These are phyloP conservation scores for Acmispon strigosus DNA, from an alignment of 306 rosid genomes.

Conservation along the genomic window DNA sequence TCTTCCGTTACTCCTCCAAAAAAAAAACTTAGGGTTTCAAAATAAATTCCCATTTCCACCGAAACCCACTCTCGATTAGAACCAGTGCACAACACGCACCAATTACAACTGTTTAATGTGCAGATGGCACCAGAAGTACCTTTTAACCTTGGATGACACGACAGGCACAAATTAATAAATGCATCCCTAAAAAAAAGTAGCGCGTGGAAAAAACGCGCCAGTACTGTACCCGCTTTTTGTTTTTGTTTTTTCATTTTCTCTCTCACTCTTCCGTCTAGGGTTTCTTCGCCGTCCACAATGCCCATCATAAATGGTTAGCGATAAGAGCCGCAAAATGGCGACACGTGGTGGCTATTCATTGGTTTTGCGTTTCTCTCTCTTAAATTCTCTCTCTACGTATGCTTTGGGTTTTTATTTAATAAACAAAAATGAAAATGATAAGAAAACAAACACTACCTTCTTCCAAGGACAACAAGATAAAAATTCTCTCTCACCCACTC, in stretches of 20 bases:
- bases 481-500: conserved; percentile 28
- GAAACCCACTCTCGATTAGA: conserved; percentile 11
- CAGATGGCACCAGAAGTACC: conserved; percentile 50
- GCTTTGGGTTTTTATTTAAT: conserved; percentile 27
- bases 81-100: conserved; percentile 37
- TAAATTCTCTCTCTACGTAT: conserved; percentile 20
- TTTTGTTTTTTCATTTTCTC: too few species aligned
- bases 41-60: not conserved
- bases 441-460: conserved; percentile 23
- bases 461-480: conserved; percentile 41
- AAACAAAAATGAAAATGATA: not conserved
- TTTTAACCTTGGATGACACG: conserved; percentile 58
- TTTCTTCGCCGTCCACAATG: conserved; percentile 41
- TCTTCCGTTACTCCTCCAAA: conserved; percentile 24
- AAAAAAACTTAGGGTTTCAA: conserved; percentile 61
- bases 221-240: conserved; percentile 7
- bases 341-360: conserved; percentile 29
- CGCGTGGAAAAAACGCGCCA: conserved; percentile 53
- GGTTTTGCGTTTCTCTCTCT: conserved; percentile 2
- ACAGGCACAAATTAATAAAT: conserved; percentile 44
- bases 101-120: conserved; percentile 42
- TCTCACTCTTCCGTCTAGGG: conserved; percentile 47
- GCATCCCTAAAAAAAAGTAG: conserved; percentile 14
- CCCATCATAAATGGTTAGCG: conserved; percentile 41
- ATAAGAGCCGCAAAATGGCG: conserved; percentile 46